Evolutionary conservation across 495 filamentous ascomycete genomes (phyloP), one percentile per base, ranked within the genome.

Genomic region (Thermothielavioides terrestris): DNA sequence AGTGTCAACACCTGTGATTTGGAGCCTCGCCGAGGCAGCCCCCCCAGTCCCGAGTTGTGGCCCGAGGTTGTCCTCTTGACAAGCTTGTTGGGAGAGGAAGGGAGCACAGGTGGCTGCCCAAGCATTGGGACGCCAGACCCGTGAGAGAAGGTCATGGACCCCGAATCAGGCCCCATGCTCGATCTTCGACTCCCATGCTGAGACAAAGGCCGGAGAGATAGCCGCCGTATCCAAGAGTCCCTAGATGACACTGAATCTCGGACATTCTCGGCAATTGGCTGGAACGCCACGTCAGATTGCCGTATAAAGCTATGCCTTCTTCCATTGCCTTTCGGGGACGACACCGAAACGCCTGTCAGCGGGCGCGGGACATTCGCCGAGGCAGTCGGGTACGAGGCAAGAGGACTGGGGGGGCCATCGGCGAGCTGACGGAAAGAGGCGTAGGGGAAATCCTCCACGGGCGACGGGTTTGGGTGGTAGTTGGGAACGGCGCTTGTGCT

Each of bases 41-140:
- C 53, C 53, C 62, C 50, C 69, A 67, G 62, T 61, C 49, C 70
- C 50, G 76, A 74, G 27, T 81, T 73, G 37, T 64, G 62, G 17
- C 60, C 54, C 15, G 89, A 86, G 11, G 81, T 74, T 37, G 81
- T 73, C 47, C 91, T 82, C 69, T 96, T 97, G 26, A 96, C 83
- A 21, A 96, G 71, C 68, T 94, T 96, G 67, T 95, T 96, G 14
- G 85, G 81, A 32, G 74, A 58, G 50, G 75, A 61, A 50, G 77
- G 69, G 64, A 12, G 64, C 44, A 11, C 75, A 64, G 45, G 61
- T 53, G 37, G 53, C 31, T 30, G 73, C 57, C 54, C 54, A 22
- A 85, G 60, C 23, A 85, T 85, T 31, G 85, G 83, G 36, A 78
- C 83, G 7, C 74, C 76, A 21, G 86, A 88, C 23, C 77, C 80